Conservation (phyloP, 768 basidiomycete genomes). For the Amanita muscaria region DNA sequence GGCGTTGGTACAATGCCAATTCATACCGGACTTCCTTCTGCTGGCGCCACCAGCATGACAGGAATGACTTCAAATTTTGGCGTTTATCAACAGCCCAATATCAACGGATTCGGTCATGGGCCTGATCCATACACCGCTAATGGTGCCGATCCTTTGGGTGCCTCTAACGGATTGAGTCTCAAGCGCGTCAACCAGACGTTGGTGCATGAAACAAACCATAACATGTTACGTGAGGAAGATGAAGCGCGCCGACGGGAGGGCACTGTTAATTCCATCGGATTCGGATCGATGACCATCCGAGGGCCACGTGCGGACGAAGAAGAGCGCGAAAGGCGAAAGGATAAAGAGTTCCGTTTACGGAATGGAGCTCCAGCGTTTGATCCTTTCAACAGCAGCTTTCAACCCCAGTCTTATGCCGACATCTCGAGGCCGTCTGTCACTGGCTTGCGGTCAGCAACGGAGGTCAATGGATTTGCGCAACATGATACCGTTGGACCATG, state of each 20-base stretch:
- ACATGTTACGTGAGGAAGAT: conserved; percentile 30
- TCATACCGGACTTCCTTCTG: conserved; percentile 4
- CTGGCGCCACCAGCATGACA: conserved; percentile 6
- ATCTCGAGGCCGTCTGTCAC: not conserved
- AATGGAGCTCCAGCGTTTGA: conserved; percentile 52
- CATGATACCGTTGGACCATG: conserved; percentile 36
- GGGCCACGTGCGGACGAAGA: conserved; percentile 56
- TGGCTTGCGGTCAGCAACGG: too few relatives aligned
- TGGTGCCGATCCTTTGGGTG: conserved; percentile 23
- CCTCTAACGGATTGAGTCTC: conserved; percentile 37
- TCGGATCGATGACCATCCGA: conserved; percentile 29
- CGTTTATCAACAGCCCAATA: conserved; percentile 12
- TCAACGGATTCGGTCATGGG: conserved; percentile 20
- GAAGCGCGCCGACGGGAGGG: conserved; percentile 30
- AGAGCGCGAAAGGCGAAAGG: conserved; percentile 40
- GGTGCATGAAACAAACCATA: conserved; percentile 10
- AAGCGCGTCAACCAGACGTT: conserved; percentile 24
- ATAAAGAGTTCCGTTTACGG: conserved; percentile 41
- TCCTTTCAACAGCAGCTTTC: conserved; percentile 69
- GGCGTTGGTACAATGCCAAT: conserved; percentile 65
- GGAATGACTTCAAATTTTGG: not conserved
- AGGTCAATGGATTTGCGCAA: conserved; percentile 9
- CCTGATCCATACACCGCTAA: conserved; percentile 13
- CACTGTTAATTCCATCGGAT: conserved; percentile 31
- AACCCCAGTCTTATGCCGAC: conserved; percentile 13